A percentile compares a stretch with the other conserved stretches of the same genome.
Conservation (phyloP, 768 basidiomycete genomes). For the Tricholoma saponaceum region DNA sequence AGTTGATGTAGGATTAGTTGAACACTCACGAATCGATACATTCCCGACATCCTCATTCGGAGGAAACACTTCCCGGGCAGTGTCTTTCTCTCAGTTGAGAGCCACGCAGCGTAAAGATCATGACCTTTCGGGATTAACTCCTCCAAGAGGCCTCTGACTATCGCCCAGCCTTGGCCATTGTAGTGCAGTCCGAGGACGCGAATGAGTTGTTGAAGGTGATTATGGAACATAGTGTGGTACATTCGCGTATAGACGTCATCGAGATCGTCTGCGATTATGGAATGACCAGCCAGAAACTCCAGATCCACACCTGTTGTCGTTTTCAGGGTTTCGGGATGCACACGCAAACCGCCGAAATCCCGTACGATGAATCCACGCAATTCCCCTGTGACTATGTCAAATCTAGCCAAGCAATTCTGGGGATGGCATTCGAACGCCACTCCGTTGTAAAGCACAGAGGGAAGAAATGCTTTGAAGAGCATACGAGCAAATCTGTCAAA, state of each 20-base stretch:
- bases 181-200: slow-evolving; percentile 56
- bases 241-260: slow-evolving; percentile 55
- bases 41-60: slow-evolving; percentile 53
- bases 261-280: slow-evolving; percentile 44
- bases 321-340: slow-evolving; percentile 47
- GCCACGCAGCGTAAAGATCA: slow-evolving; percentile 45
- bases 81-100: slow-evolving; percentile 42
- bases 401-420: slow-evolving; percentile 56
- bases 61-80: slow-evolving; percentile 54
- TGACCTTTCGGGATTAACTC: slow-evolving; percentile 43
- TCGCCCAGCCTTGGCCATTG: slow-evolving; percentile 48
- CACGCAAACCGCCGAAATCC: slow-evolving; percentile 54
- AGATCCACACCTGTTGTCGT: slow-evolving; percentile 46
- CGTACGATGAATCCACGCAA: slow-evolving; percentile 53
- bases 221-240: slow-evolving; percentile 57
- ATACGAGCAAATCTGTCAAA: slow-evolving; percentile 39
- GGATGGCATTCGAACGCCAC: slow-evolving; percentile 60
- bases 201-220: slow-evolving; percentile 56
- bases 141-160: slow-evolving; percentile 42
- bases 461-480: slow-evolving; percentile 53
- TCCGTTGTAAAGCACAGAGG: slow-evolving; percentile 48
- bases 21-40: slow-evolving; percentile 49
- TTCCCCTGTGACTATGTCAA: slow-evolving; percentile 43
- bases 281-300: slow-evolving; percentile 43
- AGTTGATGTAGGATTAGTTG: neutral